A percentile compares a stretch with the other conserved stretches of the same genome.
These are phyloP conservation scores for Curvularia hawaiiensis DNA, from an alignment of 2,329 filamentous ascomycete species.

Conservation along the genomic window DNA sequence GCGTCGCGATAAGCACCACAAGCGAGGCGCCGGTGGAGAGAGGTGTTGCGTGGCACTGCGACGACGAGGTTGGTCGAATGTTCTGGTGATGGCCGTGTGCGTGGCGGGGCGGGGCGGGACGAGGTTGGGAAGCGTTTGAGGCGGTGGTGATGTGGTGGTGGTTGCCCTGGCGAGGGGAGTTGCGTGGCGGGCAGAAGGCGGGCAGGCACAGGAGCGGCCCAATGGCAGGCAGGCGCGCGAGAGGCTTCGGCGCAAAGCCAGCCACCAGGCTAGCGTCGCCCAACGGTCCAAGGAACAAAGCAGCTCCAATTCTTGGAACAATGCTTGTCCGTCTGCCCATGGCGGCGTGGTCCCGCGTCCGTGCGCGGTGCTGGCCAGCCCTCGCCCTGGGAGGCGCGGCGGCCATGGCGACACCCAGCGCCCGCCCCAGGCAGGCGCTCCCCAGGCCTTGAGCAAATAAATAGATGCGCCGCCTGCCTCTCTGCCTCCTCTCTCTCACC, in stretches of 20 bases:
- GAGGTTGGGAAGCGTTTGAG: slow-evolving; percentile 1
- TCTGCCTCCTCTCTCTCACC: slow-evolving; percentile 13
- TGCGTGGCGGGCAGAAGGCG: too few relatives aligned
- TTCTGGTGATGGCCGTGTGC: slow-evolving; percentile 1
- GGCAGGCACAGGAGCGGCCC: not conserved
- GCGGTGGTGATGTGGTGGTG: not conserved
- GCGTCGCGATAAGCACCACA: slow-evolving; percentile 21
- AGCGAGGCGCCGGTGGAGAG: slow-evolving; percentile 18
- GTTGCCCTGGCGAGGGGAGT: not conserved
- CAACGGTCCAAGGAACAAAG: slow-evolving; percentile 13
- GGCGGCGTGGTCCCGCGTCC: slow-evolving; percentile 7
- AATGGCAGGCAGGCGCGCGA: slow-evolving; percentile 6
- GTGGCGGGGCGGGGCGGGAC: slow-evolving; percentile 1
- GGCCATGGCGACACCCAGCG: not conserved
- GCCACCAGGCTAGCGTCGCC: slow-evolving; percentile 10
- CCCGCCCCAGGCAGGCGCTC: slow-evolving; percentile 9
- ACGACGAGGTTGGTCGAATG: slow-evolving; percentile 3
- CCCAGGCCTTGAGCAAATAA: slow-evolving; percentile 16
- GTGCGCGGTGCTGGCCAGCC: slow-evolving; percentile 6
- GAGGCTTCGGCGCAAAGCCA: slow-evolving; percentile 9
- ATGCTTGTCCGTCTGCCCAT: slow-evolving; percentile 24
- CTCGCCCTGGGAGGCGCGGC: too few relatives aligned
- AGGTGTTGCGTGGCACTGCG: slow-evolving; percentile 23
- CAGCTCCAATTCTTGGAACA: slow-evolving; percentile 21
- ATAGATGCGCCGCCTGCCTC: slow-evolving; percentile 13